These are phyloP conservation scores for Quercus robur DNA, from an alignment of 306 rosid species.

Conservation along the genomic window DNA sequence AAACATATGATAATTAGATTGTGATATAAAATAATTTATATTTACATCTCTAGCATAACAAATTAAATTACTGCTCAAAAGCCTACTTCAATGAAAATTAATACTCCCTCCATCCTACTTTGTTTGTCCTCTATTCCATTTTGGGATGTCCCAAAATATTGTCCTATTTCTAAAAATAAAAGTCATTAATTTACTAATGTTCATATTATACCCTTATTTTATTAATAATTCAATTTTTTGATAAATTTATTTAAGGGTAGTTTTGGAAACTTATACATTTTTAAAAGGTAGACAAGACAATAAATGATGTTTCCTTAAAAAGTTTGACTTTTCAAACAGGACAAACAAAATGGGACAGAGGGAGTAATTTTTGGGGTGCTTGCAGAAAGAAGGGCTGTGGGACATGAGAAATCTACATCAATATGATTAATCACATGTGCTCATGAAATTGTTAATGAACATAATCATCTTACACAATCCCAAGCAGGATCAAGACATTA, in stretches of 20 bases:
- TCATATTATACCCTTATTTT: too few relatives aligned
- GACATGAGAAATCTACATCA: not conserved
- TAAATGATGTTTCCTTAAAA: too few relatives aligned
- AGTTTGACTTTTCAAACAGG: too few relatives aligned
- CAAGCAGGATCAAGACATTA: not conserved
- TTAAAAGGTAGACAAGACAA: too few relatives aligned
- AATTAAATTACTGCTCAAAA: not conserved
- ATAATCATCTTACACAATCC: not conserved
- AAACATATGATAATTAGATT: conserved; percentile 7
- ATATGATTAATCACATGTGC: not conserved
- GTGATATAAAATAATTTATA: not conserved
- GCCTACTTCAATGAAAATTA: not conserved
- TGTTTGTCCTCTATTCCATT: too few relatives aligned
- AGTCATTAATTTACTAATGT: too few relatives aligned
- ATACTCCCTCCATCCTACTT: not conserved
- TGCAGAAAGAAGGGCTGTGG: not conserved
- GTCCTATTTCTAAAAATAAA: too few relatives aligned
- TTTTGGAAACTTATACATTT: too few relatives aligned
- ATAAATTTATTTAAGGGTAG: too few relatives aligned
- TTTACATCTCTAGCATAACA: not conserved
- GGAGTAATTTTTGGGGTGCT: not conserved
- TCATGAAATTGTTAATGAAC: not conserved
- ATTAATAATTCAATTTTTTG: too few relatives aligned
- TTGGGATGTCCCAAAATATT: too few relatives aligned
- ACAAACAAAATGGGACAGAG: too few relatives aligned